Evolutionary conservation across 176 grass and related monocot genomes (phyloP).

Genomic region (Rhynchospora pubera): DNA sequence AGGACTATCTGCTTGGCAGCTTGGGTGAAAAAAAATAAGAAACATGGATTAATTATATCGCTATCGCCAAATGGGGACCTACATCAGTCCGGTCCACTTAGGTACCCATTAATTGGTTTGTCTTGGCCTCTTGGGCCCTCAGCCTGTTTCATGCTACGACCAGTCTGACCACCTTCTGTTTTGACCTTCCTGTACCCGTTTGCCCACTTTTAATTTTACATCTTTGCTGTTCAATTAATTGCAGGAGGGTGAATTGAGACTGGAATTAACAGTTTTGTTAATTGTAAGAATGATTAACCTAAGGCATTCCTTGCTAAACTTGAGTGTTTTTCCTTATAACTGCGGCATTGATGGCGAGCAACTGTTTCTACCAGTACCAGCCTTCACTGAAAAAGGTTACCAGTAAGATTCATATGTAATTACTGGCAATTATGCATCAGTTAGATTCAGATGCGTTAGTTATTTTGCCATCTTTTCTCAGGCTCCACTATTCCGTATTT

Average conservation of each 20-base stretch:
- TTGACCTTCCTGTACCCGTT: too few relatives aligned
- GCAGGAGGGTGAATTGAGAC: too few relatives aligned
- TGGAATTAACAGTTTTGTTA: background rate
- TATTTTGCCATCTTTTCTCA: background rate
- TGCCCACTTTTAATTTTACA: too few relatives aligned
- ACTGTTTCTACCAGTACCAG: background rate
- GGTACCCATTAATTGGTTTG: background rate
- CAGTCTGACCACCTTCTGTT: background rate
- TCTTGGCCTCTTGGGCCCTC: background rate
- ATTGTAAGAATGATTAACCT: background rate
- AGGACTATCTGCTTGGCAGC: background rate
- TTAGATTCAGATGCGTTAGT: background rate
- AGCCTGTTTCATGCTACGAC: background rate
- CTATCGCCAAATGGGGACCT: background rate
- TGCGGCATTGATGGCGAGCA: background rate
- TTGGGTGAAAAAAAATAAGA: background rate
- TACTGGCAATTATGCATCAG: background rate
- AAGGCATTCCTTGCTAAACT: background rate
- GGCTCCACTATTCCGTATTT: background rate
- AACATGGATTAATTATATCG: background rate
- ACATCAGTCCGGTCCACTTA: background rate
- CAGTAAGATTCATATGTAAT: background rate
- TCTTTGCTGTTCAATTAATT: too few relatives aligned
- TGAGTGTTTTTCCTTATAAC: background rate
- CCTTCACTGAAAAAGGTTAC: background rate